Conservation (phyloP, 2,329 filamentous ascomycete species). For the Ascochyta fabae region DNA sequence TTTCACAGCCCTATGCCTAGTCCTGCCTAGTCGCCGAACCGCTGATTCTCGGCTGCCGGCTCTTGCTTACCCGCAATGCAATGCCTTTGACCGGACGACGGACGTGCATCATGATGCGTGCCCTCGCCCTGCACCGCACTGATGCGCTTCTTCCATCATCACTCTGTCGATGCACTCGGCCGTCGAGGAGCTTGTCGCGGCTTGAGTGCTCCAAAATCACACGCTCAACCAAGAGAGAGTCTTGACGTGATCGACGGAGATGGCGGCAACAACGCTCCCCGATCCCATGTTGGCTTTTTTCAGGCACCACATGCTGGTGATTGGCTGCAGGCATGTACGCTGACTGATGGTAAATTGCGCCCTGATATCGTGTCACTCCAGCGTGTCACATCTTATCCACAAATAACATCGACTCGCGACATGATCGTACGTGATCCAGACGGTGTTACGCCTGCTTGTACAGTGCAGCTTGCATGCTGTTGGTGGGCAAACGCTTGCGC, state of each 20-base stretch:
- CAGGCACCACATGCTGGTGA: slow-evolving; percentile 11
- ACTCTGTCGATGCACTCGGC: background rate
- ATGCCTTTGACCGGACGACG: background rate
- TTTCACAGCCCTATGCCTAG: slow-evolving; percentile 7
- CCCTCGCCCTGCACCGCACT: too few species aligned
- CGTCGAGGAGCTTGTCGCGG: too few species aligned
- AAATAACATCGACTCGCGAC: slow-evolving; percentile 2
- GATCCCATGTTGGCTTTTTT: background rate
- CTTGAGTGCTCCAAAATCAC: too few species aligned
- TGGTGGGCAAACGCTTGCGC: background rate
- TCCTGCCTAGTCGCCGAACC: slow-evolving; percentile 16
- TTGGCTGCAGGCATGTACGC: slow-evolving; percentile 16
- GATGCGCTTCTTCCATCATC: background rate
- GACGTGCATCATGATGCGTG: background rate
- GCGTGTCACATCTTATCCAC: slow-evolving; percentile 13
- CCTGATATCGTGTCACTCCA: slow-evolving; percentile 12
- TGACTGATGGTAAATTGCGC: slow-evolving; percentile 17
- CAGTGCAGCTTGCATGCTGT: background rate
- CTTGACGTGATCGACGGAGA: slow-evolving; percentile 1
- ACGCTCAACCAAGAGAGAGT: too few species aligned
- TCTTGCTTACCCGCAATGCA: background rate
- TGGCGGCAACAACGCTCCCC: slow-evolving; percentile 4
- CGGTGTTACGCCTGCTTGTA: background rate
- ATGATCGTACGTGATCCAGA: slow-evolving; percentile 6
- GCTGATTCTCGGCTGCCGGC: background rate